Base-by-base conservation (phyloP, 805 yeast genomes). In the Phaffomyces thermotolerans region DNA sequence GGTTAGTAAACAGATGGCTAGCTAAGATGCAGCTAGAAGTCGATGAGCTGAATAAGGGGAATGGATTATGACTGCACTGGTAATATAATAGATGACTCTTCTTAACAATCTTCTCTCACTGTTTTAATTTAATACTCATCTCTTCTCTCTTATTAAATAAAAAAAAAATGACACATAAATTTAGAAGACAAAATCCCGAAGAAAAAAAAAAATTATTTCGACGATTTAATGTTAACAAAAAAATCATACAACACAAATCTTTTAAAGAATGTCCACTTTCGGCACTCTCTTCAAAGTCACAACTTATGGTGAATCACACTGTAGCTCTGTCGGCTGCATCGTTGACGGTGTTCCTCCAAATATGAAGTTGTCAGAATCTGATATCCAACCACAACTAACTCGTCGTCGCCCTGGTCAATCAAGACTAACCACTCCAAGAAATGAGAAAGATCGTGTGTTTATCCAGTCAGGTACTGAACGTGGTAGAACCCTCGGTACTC, bases 281-380 rank as follows among this genome's bases (percentile, higher is more conserved):
- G 93, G 93, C 44, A 69, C 71, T 10, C 50, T 72, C 25, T 63
- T 68, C 66, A 71, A 68, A 48, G 98, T 91, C 52, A 91, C 98
- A 50, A 91, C 99, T 27, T 91, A 89, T 72, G 99, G 99, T 52
- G 99, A 93, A 64, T 88, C 96, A 8, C 99, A 93, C 70, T 93
- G 99, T 71, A 84, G 80, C 58, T 86, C 96, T 9, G 99, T 93
- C 35, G 99, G 99, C 29, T 93, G 98, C 68, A 93, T 93, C 49
- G 96, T 93, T 34, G 99, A 93, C 55, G 99, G 99, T 46, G 93
- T 89, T 35, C 99, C 99, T 27, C 97, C 99, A 25, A 96, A 96
- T 29, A 73, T 93, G 77, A 74, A 79, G 8, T 75, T 93, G 42
- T 25, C 43, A 8, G 97, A 87, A 65, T 79, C 69, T 6, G 98